Percentiles rank a stretch among this genome's conserved stretches.
Conservation (phyloP, 73 alveolate species). For the Urostyla sp. region DNA sequence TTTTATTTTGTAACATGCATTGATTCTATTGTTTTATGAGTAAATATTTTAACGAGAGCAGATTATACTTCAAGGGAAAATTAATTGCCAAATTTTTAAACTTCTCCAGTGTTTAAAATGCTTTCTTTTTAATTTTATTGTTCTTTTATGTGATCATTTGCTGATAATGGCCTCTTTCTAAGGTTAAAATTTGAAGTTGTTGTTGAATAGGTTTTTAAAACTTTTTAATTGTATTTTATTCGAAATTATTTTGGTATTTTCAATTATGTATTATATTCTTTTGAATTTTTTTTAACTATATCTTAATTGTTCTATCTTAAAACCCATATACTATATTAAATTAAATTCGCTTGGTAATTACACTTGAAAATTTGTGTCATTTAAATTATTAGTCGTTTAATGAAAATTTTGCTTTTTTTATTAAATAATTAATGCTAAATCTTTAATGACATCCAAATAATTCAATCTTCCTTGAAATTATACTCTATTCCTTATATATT, state of each 20-base stretch:
- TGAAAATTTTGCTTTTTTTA: not conserved
- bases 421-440: slow-evolving; percentile 4
- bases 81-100: not conserved
- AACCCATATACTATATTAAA: slow-evolving; percentile 30
- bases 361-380: not conserved
- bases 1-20: not conserved
- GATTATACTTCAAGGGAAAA: slow-evolving; percentile 5
- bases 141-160: no score
- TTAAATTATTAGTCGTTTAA: no score
- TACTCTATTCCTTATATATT: not conserved
- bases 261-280: not conserved
- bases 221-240: no score
- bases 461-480: not conserved
- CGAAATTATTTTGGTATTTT: not conserved
- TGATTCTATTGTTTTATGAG: not conserved
- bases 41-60: not conserved
- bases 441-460: slow-evolving; percentile 42
- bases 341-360: not conserved
- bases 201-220: no score
- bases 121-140: not conserved
- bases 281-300: not conserved
- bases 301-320: slow-evolving; percentile 35
- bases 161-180: no score
- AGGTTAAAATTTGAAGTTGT: no score
- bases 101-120: not conserved